Base-by-base conservation (phyloP, 1,284 basidiomycete species). In the Ceratorhiza oryzae-sativae region DNA sequence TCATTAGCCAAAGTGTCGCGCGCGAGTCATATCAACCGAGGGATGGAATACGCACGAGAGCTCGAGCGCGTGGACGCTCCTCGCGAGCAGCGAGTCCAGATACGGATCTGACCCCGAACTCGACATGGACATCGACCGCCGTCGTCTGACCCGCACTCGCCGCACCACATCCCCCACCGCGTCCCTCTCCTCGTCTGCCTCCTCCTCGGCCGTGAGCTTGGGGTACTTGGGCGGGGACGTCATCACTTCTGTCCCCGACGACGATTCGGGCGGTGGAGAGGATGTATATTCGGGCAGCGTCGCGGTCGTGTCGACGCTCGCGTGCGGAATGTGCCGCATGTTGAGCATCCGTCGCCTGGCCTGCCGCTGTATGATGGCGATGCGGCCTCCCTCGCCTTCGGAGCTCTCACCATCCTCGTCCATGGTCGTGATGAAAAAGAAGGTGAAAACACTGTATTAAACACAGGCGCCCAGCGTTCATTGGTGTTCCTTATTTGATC, bases 41-140 rank as follows among this genome's bases (percentile, higher is more conserved):
- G n/a, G n/a, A n/a, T n/a, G n/a, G n/a, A 63, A 2, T 13, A 70
- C 65, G 53, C 41, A 70, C 8, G 91, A 93, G 83, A 92, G 87
- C 78, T 93, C 92, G 9, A 93, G 83, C 3, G 92, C 92, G 79
- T 91, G 87, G 18, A 93, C 89, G 75, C 90, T 92, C 73, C 91
- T 86, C 74, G 87, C 90, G 2, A 93, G 84, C 15, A 93, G 82
- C n/a, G 88, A 85, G 79, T 92, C 91, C 25, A 93, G 84, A 76
- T 86, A 88, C 25, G 83, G 80, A 74, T 84, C 82, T 25, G 77
- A 76, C 3, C 77, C 73, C 34, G 76, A 74, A 15, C 76, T 74
- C 55, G 45, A 53, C 56, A 34, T 42, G 6, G 36, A 41, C 51
- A 55, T 55, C 3, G 70, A 71, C 20, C 73, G 61, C 46, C 45